phyloP scores from a whole-genome alignment of 1,284 basidiomycete species.

The Trichosporon faecale region DNA sequence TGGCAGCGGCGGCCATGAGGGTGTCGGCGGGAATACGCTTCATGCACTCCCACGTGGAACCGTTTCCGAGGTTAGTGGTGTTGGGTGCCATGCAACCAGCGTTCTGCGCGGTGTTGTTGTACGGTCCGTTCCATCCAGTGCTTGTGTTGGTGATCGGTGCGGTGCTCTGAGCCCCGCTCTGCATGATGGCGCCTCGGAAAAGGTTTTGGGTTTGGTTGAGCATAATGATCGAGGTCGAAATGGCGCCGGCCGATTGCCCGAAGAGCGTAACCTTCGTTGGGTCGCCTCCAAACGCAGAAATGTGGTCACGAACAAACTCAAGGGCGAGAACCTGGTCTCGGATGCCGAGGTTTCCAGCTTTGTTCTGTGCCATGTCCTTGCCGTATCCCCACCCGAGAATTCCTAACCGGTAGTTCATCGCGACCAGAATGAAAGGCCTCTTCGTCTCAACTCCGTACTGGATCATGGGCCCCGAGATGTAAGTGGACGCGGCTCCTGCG shows the following conservation, averaged over 20 bases:
- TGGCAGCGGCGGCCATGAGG: background rate
- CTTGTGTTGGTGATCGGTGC: slow-evolving; percentile 19
- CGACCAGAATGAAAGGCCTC: slow-evolving; percentile 47
- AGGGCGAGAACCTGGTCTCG: slow-evolving; percentile 55
- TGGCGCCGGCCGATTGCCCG: slow-evolving; percentile 10
- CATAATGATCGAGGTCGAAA: slow-evolving; percentile 34
- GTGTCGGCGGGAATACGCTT: background rate
- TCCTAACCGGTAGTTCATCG: slow-evolving; percentile 54
- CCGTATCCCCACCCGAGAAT: slow-evolving; percentile 52
- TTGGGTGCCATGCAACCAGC: slow-evolving; percentile 27
- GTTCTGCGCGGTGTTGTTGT: slow-evolving; percentile 26
- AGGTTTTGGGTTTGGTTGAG: slow-evolving; percentile 39
- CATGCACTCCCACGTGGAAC: slow-evolving; percentile 24
- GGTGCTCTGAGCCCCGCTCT: slow-evolving; percentile 7
- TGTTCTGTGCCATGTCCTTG: slow-evolving; percentile 37
- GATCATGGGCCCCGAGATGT: slow-evolving; percentile 29
- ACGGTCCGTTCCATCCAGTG: background rate
- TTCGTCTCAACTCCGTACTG: slow-evolving; percentile 8
- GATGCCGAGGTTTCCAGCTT: slow-evolving; percentile 54
- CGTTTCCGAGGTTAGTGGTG: background rate
- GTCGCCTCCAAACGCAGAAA: slow-evolving; percentile 64
- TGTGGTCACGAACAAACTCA: slow-evolving; percentile 62
- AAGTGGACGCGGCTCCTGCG: slow-evolving; percentile 27
- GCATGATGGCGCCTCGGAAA: slow-evolving; percentile 45
- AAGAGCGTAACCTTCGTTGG: slow-evolving; percentile 49